Base-by-base conservation (phyloP, 2,329 filamentous ascomycete genomes). In the Drechslerella stenobrocha region DNA sequence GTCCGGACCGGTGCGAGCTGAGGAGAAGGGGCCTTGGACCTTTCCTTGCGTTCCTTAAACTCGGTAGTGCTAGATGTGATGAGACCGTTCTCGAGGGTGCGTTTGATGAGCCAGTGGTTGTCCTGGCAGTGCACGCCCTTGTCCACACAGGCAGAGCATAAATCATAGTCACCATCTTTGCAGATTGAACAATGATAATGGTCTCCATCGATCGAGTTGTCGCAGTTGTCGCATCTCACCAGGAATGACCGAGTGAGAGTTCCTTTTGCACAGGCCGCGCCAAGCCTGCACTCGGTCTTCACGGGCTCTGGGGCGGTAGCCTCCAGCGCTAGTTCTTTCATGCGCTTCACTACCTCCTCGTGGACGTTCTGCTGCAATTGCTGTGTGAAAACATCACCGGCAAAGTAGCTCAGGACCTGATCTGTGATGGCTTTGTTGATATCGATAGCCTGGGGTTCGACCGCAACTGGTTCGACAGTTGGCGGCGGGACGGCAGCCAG, bases 131-230 rank as follows among this genome's bases (percentile, higher is more conserved):
- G 83, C 61, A 87, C 81, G 70, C 91, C 91, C 40, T 81, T 79
- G 50, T 85, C 82, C 47, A 96, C 84, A 74, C 93, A 98, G 3
- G 80, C 77, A 70, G 85, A 82, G 80, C 95, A 98, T 26, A 98
- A 83, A 75, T 98, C 93, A 74, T 91, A 98, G 76, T 98, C 93
- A 37, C 92, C 93, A 60, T 87, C 84, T 71, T 97, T 90, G 75
- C 93, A 98, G 61, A 88, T 89, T 71, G 88, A 88, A 80, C 95
- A 98, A 78, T 98, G 93, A 77, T 89, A 98, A 77, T 98, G 92
- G 52, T 85, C 83, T 72, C 90, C 85, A 24, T 87, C 83, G 73
- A 96, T 90, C 40, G 85, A 83, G 69, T 80, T 81, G 72, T 90
- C 87, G 77, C 93, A 98, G 75, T 84, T 83, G 79, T 98, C 97